Percentiles rank a stretch among this genome's conserved stretches.
Conservation (phyloP, 805 yeast species). For the Komagataella ulmi region DNA sequence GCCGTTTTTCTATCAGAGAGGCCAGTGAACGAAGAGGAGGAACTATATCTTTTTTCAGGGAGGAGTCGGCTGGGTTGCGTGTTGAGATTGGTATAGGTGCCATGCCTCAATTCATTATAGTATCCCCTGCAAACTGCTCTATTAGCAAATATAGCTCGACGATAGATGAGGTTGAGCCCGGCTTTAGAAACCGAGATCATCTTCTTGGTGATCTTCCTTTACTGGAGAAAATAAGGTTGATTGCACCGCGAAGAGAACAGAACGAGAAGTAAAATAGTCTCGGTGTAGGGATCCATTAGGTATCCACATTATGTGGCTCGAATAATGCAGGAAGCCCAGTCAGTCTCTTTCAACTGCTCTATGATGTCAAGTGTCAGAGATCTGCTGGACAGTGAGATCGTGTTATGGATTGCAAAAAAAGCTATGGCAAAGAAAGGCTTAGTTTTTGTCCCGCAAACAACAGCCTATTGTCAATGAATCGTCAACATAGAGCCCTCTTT, state of each 20-base stretch:
- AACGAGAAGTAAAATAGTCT: neutral
- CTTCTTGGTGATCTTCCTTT: neutral
- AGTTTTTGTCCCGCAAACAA: too few relatives aligned
- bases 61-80: neutral
- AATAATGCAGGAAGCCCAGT: neutral
- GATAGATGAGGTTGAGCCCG: neutral
- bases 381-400: too few relatives aligned
- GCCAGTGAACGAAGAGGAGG: neutral
- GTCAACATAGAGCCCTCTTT: too few relatives aligned
- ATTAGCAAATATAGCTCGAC: neutral
- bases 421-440: too few relatives aligned
- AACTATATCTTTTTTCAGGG: neutral
- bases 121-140: neutral
- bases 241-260: neutral
- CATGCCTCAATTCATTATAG: neutral
- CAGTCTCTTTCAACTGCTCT: too few relatives aligned
- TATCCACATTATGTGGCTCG: neutral
- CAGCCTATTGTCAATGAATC: too few relatives aligned
- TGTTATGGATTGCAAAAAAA: too few relatives aligned
- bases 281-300: neutral
- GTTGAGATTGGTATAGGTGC: neutral
- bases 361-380: too few relatives aligned
- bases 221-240: neutral
- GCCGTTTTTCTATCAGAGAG: neutral
- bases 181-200: neutral